These are phyloP conservation scores for Mortierella polycephala DNA, from an alignment of 371 early-diverging fungal species.

Conservation along the genomic window DNA sequence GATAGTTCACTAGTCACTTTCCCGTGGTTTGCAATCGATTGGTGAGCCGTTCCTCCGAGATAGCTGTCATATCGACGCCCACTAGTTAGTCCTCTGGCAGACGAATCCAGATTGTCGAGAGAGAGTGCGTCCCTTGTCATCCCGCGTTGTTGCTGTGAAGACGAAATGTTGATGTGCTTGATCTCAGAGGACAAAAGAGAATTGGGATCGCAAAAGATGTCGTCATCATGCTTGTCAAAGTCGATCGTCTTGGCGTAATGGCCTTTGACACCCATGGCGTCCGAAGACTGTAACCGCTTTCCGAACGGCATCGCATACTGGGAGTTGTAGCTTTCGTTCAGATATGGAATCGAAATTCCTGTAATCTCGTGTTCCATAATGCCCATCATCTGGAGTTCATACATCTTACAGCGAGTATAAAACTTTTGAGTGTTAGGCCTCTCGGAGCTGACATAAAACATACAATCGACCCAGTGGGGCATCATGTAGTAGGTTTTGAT, in stretches of 20 bases:
- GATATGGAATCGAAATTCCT: conserved; percentile 67
- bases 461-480: conserved; percentile 95
- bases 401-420: conserved; percentile 82
- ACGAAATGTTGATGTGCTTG: conserved; percentile 32
- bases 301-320: conserved; percentile 33
- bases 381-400: conserved; percentile 86
- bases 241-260: conserved; percentile 33
- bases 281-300: conserved; percentile 32
- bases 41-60: conserved; percentile 25
- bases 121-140: conserved; percentile 31
- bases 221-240: conserved; percentile 67
- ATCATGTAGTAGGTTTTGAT: conserved; percentile 75
- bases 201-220: conserved; percentile 55
- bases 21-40: conserved; percentile 21
- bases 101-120: conserved; percentile 27
- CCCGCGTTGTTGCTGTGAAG: conserved; percentile 6
- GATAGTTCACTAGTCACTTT: conserved; percentile 39
- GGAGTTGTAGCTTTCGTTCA: conserved; percentile 54
- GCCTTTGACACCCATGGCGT: conserved; percentile 22
- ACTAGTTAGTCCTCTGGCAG: background rate
- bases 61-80: conserved; percentile 35
- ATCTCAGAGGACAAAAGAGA: conserved; percentile 29
- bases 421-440: conserved; percentile 66
- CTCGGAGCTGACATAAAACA: conserved; percentile 81
- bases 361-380: conserved; percentile 76